Evolutionary conservation across 352 stramenopile species (phyloP).

Genomic region (Globisporangium polare): DNA sequence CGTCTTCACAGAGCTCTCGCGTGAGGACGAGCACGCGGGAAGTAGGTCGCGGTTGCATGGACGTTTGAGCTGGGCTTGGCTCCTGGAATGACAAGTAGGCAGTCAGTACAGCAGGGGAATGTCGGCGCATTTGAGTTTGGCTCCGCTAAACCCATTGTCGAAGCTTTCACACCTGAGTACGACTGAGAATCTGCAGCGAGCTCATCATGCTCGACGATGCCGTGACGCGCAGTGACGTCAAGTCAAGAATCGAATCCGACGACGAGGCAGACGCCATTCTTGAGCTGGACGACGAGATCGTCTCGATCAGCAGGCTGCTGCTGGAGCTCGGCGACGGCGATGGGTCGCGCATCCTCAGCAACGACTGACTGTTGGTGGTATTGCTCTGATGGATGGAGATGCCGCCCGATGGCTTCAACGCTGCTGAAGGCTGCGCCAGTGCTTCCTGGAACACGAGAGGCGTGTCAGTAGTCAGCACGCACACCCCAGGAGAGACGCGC

Average conservation of each 20-base stretch:
- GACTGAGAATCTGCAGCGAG: slow-evolving; percentile 33
- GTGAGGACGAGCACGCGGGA: slow-evolving; percentile 27
- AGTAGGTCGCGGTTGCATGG: slow-evolving; percentile 12
- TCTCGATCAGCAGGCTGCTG: background rate
- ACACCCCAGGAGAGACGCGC: slow-evolving; percentile 7
- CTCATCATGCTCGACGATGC: slow-evolving; percentile 22
- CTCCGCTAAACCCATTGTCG: too few relatives aligned
- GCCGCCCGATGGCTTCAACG: background rate
- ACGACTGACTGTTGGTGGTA: background rate
- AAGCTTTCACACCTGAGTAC: slow-evolving; percentile 5
- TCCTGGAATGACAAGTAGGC: background rate
- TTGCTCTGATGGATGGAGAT: background rate
- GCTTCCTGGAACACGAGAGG: slow-evolving; percentile 13
- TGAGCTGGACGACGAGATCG: slow-evolving; percentile 2
- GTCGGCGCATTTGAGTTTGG: too few relatives aligned
- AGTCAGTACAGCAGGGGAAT: background rate
- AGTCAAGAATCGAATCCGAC: slow-evolving; percentile 23
- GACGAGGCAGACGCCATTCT: background rate
- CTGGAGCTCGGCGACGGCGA: background rate
- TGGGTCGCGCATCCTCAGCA: background rate
- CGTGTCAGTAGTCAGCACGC: slow-evolving; percentile 17
- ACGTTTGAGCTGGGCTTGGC: background rate
- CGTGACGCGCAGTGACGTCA: slow-evolving; percentile 35
- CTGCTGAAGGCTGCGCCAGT: background rate
- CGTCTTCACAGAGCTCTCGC: slow-evolving; percentile 7